Evolutionary conservation across 1,139 yeast species (phyloP), one percentile per base, ranked within the genome.

Genomic region (Wickerhamomyces sp.): DNA sequence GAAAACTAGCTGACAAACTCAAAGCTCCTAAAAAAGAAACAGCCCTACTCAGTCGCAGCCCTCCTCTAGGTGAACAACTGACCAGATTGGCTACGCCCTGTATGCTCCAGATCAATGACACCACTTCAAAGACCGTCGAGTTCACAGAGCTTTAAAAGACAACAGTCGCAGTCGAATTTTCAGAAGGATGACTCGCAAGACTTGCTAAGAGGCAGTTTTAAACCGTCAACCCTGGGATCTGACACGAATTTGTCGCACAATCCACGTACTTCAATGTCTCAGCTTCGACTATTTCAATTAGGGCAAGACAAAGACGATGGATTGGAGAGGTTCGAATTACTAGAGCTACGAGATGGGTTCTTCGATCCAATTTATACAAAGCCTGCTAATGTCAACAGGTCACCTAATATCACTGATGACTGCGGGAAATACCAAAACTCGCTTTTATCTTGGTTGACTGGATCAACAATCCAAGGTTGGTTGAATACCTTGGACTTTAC

Each of bases 281-380:
- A 64, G 45, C 37, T 65, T 43, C 55, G 59, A 42, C 52, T 68
- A 23, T 55, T 57, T 15, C 56, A 59, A 35, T 53, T 68, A 26
- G 55, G 60, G 7, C 51, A 58, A 15, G 50, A 52, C 8, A 50
- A 60, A 8, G 64, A 65, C 50, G 59, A 61, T 18, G 50, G 54
- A 0, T 41, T 64, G n/a, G 65, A 58, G 10, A 46, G 53, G 30
- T 50, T 64, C 38, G 69, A 65, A 2, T 45, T 73, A 15, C 72
- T 71, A 44, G 79, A 75, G 50, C 52, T 71, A 27, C 60, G 79
- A 49, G 71, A 71, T 44, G 78, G 78, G 3, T 73, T 69, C 51
- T 75, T 75, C 49, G 78, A 74, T 50, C 72, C 78, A 0, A 60
- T 68, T 1, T 74, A 65, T 49, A 60, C 65, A n/a, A 68, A 68